Evolutionary conservation across 2,329 filamentous ascomycete genomes (phyloP), one percentile per base, ranked within the genome.

Genomic region (Aureobasidium sp.): DNA sequence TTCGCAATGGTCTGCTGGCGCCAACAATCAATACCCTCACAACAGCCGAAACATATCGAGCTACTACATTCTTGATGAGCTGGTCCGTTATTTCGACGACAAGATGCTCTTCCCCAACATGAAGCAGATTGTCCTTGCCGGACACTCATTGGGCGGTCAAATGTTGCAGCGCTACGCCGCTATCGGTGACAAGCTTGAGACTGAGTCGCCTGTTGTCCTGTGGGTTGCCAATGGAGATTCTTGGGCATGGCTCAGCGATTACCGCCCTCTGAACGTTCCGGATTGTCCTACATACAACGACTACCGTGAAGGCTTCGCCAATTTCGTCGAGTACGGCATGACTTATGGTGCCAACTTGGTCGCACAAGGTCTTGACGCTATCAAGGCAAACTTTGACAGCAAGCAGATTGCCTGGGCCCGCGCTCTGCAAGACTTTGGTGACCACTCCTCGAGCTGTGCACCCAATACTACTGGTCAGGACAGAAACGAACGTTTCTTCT

Each of bases 401-500:
- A 72, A 72, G 61, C 66, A 66, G 2, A 68, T 74, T 45, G 70
- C 69, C 19, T 74, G 70, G 57, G 72, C 67, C 29, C 68, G 73
- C 29, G 73, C 71, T 3, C 68, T 67, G 2, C 67, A 66, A 44
- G 73, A 75, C 64, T 61, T 68, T 44, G 72, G 73, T 12, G 70
- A 75, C 35, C 69, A 71, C 52, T 70, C 72, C 22, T 68, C 67
- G 5, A 65, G 50, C 19, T 75, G 73, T 57, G 71, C 68, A 6
- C 71, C 73, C 1, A 49, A 39, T 6, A 71, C 72, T 1, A 71
- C 71, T 5, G 73, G 73, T 9, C 64, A 62, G 5, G 70, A 75
- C 40, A 68, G 73, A 11, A 72, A 74, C 52, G 73, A 75, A 65
- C 71, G 73, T 7, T 75, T 75, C 67, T 74, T 75, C 69, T 71